Evolutionary conservation across 441 rosid species (phyloP), one percentile per base, ranked within the genome.

Genomic region (Euphorbia corollata): DNA sequence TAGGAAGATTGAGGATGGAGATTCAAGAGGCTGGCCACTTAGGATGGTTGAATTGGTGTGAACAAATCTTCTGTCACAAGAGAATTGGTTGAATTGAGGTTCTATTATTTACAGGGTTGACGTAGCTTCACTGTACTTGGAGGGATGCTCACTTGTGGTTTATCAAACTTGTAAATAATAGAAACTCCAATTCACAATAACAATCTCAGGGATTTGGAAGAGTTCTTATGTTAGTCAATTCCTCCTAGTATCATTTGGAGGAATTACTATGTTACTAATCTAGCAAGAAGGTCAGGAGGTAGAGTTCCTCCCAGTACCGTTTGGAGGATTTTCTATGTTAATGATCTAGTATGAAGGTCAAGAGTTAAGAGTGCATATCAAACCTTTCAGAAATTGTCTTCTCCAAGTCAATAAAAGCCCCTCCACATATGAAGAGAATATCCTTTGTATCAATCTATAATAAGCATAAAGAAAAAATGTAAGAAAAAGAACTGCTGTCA

Each of bases 331-430:
- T 8, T 53, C 23, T 12, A 53, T 18, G 10, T 53, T 53, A 18
- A 22, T 18, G 57, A 20, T 53, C 9, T 54, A 20, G 4, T 22
- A 54, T 19, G 13, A 54, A 54, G 58, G 30, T 54, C 30, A 6
- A 54, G 58, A 54, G 30, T 20, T 27, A n/a, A 51, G 9, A 50
- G 22, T 16, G 54, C 18, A 6, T 4, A 50, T 54, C 58, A 9
- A 64, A 94, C 99, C 98, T 91, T 82, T 94, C 99, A 3, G 99
- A 94, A 70, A 94, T 91, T 6, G 98, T 91, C 81, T 94, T 94
- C 83, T 94, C 99, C 64, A 94, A 80, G 81, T 88, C 98, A 72
- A 89, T 79, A 78, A 91, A 89, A 45, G 97, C 99, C 75, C 99
- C 97, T 12, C 96, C 97, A 64, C 97, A 89, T 64, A 94, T 91